Evolutionary conservation across 371 early-diverging fungal species (phyloP).

Genomic region (Mucor irregularis): DNA sequence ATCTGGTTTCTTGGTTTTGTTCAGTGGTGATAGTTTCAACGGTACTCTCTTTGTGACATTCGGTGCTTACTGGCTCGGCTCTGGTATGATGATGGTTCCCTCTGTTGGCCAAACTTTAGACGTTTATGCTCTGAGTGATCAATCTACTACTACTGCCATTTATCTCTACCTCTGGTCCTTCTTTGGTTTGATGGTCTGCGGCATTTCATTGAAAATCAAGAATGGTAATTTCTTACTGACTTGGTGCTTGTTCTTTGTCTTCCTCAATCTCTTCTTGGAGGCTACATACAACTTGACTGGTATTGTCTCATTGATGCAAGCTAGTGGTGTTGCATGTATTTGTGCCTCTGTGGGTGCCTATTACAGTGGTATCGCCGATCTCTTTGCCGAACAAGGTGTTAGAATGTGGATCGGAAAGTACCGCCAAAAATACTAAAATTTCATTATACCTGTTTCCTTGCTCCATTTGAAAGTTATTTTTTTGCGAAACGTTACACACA

Average conservation of each 20-base stretch:
- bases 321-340: constrained; percentile 37
- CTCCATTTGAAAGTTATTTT: too few species aligned
- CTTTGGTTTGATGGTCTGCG: constrained; percentile 26
- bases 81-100: constrained; percentile 29
- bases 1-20: constrained; percentile 39
- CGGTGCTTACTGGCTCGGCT: constrained; percentile 25
- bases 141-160: constrained; percentile 25
- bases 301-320: constrained; percentile 19
- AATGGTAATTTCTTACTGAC: constrained; percentile 27
- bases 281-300: constrained; percentile 31
- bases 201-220: constrained; percentile 36
- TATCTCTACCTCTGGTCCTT: constrained; percentile 40
- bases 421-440: not conserved
- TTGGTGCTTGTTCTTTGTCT: constrained; percentile 34
- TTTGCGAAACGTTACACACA: not conserved
- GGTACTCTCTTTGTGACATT: constrained; percentile 44
- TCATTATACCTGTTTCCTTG: not conserved
- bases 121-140: constrained; percentile 25
- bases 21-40: constrained; percentile 39
- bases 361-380: constrained; percentile 45
- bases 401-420: constrained; percentile 17
- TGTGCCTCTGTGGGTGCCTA: constrained; percentile 41
- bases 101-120: constrained; percentile 29
- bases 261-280: constrained; percentile 42
- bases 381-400: constrained; percentile 32